Conservation (phyloP, 1,284 basidiomycete species). For the Filobasidium uniguttulatum region DNA sequence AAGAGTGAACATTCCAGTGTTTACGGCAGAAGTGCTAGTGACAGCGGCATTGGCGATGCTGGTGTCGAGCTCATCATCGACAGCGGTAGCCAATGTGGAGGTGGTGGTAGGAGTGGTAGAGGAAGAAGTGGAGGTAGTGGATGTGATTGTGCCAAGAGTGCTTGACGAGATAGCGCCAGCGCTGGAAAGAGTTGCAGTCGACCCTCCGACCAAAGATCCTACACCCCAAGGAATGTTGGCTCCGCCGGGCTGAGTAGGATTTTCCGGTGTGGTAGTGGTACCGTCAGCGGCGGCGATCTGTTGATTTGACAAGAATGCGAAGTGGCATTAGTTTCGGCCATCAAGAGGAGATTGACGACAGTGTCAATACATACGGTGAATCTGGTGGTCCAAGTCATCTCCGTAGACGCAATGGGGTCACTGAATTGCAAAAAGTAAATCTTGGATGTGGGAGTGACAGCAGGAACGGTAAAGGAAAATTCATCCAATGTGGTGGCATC, state of each 20-base stretch:
- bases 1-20: neutral
- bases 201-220: constrained; percentile 1
- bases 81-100: constrained; percentile 12
- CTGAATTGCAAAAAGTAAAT: constrained; percentile 39
- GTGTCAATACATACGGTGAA: constrained; percentile 29
- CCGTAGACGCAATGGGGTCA: constrained; percentile 18
- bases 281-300: constrained; percentile 33
- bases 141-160: neutral
- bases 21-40: neutral
- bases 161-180: constrained; percentile 5
- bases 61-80: constrained; percentile 11
- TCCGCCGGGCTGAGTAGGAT: constrained; percentile 25
- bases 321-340: neutral
- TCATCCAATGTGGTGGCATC: constrained; percentile 23
- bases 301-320: neutral
- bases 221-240: constrained; percentile 27
- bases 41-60: constrained; percentile 10
- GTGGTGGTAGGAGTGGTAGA: constrained; percentile 15
- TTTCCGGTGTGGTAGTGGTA: constrained; percentile 24
- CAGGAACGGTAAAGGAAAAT: constrained; percentile 21
- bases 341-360: neutral
- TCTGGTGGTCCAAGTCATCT: constrained; percentile 33
- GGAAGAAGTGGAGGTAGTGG: neutral
- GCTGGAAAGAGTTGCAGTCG: neutral
- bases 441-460: constrained; percentile 33